Evolutionary conservation across 1,139 yeast genomes (phyloP), one percentile per base, ranked within the genome.

Genomic region (Dujonia santamariae): DNA sequence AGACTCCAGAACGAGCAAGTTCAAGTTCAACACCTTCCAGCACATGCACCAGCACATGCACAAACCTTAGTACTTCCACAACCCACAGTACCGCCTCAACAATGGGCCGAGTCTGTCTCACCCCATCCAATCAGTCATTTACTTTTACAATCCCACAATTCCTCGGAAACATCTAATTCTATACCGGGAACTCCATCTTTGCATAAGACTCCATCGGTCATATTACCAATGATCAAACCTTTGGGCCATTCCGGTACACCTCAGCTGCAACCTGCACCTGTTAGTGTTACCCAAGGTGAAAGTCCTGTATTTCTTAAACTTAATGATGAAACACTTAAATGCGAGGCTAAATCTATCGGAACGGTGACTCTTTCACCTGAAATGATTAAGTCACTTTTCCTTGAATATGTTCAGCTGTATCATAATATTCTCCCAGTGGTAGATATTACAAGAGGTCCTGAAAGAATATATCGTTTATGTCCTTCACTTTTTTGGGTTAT

Each of bases 401-500:
- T 66, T 26, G 96, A 87, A 51, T 92, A 80, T 52, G 83, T 82
- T 3, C 60, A 66, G 17, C 69, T 77, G 41, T 92, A 90, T 50
- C 97, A 92, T 53, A 85, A 86, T 1, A 80, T 85, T 35, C 54
- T 92, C 32, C 97, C 97, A 0, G 85, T 90, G 2, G 95, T 90
- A 2, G 96, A 90, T 50, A 73, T 90, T 2, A 45, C 67, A 5
- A 76, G 75, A 39, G 96, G 97, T 1, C 95, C 96, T 0, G 96
- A 87, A 46, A 64, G 78, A 35, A 74, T 90, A 6, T 85, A 85
- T 53, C 63, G 75, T 40, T 67, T 85, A 12, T 86, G 96, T 41
- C 96, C 97, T 0, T 81, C 94, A 2, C 63, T 92, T 17, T 92
- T 92, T 50, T 92, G 98, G 98, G 92, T 92, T 1, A 81, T 92